A percentile compares a stretch with the other conserved stretches of the same genome.
These are phyloP conservation scores for Ophiognomonia clavigignenti-juglandacearum DNA, from an alignment of 2,329 filamentous ascomycete genomes.

Conservation along the genomic window DNA sequence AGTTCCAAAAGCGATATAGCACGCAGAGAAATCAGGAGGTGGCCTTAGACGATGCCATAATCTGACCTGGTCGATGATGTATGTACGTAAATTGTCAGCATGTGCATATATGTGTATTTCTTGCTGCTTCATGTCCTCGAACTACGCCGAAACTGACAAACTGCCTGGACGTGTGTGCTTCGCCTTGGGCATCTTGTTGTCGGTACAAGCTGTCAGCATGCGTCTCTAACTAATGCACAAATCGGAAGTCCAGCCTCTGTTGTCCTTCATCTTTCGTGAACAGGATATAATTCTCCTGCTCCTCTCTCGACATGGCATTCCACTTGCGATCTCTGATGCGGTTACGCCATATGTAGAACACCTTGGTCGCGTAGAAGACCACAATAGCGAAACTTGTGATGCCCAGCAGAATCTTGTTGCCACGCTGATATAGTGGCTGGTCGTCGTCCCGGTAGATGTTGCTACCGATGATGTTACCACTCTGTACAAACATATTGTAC, in stretches of 20 bases:
- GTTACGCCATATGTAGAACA: constrained; percentile 44
- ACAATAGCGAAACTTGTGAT: constrained; percentile 43
- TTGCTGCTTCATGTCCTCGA: too few species aligned
- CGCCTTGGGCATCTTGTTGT: too few species aligned
- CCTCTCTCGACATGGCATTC: constrained; percentile 37
- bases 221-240: constrained; percentile 35
- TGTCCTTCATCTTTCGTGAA: constrained; percentile 48
- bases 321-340: constrained; percentile 36
- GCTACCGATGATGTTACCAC: constrained; percentile 35
- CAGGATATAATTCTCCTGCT: constrained; percentile 42
- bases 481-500: constrained; percentile 45
- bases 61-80: too few species aligned
- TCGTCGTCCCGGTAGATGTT: constrained; percentile 54
- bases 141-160: too few species aligned
- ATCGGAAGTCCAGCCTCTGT: constrained; percentile 51
- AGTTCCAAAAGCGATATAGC: too few species aligned
- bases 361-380: constrained; percentile 39
- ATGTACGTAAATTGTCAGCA: too few species aligned
- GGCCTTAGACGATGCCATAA: too few species aligned
- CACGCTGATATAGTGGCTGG: constrained; percentile 44
- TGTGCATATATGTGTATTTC: too few species aligned
- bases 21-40: too few species aligned
- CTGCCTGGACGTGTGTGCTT: too few species aligned
- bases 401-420: constrained; percentile 44
- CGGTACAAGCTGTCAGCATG: too few species aligned